Conservation (phyloP, 2,329 filamentous ascomycete genomes). For the Penicillium sumatraense region DNA sequence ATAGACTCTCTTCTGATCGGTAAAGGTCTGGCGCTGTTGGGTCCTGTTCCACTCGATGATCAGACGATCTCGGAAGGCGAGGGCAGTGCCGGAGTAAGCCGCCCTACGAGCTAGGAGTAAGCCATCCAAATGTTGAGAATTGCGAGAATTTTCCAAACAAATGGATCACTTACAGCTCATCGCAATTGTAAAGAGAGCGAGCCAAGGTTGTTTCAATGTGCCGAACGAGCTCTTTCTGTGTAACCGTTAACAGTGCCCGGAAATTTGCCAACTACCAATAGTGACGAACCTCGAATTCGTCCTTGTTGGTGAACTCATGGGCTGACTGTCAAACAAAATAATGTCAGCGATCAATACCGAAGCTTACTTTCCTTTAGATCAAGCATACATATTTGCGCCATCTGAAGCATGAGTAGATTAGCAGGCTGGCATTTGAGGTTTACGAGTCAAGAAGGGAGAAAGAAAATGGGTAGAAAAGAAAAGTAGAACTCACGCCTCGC, state of each 20-base stretch:
- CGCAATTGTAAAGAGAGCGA: conserved; percentile 96
- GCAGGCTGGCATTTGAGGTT: conserved; percentile 3
- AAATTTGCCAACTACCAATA: not conserved
- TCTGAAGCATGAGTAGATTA: conserved; percentile 35
- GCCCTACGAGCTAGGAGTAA: conserved; percentile 55
- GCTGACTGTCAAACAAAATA: conserved; percentile 56
- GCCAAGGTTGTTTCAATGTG: conserved; percentile 97
- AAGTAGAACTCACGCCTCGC: conserved; percentile 71
- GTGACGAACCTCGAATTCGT: conserved; percentile 70
- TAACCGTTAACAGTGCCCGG: conserved; percentile 9
- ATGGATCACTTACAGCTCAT: conserved; percentile 65
- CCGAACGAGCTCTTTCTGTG: conserved; percentile 78
- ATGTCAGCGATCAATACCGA: conserved; percentile 3
- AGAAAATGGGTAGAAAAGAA: not conserved
- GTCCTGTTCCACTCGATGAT: conserved; percentile 98
- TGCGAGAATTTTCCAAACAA: not conserved
- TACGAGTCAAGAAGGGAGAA: too few relatives aligned
- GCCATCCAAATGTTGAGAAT: not conserved
- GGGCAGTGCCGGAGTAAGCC: conserved; percentile 85
- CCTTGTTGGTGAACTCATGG: conserved; percentile 73
- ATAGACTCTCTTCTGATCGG: conserved; percentile 91
- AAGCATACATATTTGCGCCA: conserved; percentile 64
- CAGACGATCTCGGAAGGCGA: conserved; percentile 91
- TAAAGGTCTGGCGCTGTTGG: conserved; percentile 91
- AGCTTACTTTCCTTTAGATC: not conserved